These are phyloP conservation scores for Yamadazyma trypodendri DNA, from an alignment of 1,139 yeast genomes.

Conservation along the genomic window DNA sequence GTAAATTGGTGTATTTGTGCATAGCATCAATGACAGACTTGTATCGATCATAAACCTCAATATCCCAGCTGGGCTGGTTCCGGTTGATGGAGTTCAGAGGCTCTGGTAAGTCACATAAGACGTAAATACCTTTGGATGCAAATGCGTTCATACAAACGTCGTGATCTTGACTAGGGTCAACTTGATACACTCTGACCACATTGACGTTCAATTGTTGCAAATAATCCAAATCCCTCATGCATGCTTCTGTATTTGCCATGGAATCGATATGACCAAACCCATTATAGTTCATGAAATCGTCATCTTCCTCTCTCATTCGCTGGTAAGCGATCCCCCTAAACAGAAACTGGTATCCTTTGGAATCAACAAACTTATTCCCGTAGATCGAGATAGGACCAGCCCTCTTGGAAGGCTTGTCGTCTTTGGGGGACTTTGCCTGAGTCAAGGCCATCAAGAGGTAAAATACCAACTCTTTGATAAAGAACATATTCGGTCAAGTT, in stretches of 20 bases:
- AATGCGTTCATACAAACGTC: conserved; percentile 56
- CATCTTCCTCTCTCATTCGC: conserved; percentile 38
- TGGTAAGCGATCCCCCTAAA: conserved; percentile 63
- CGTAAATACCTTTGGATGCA: conserved; percentile 54
- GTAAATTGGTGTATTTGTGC: conserved; percentile 45
- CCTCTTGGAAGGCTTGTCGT: background rate
- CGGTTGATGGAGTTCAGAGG: conserved; percentile 52
- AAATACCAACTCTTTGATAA: background rate
- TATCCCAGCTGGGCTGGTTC: conserved; percentile 49
- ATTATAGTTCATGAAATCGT: conserved; percentile 16
- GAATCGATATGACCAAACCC: conserved; percentile 50
- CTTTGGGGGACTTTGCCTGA: background rate
- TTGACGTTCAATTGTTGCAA: conserved; percentile 50
- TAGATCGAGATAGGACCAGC: conserved; percentile 7
- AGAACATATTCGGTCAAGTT: background rate
- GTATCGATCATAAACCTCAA: conserved; percentile 32
- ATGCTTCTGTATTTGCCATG: conserved; percentile 43
- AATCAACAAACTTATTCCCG: conserved; percentile 49
- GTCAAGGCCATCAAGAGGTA: background rate
- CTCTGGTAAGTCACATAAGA: conserved; percentile 54
- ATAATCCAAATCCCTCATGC: conserved; percentile 51
- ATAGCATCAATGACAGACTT: conserved; percentile 53
- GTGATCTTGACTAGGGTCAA: conserved; percentile 50
- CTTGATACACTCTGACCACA: conserved; percentile 53
- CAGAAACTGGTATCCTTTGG: conserved; percentile 49